These are phyloP conservation scores for Hypoxylon cercidicola DNA, from an alignment of 495 filamentous ascomycete genomes.

Conservation along the genomic window DNA sequence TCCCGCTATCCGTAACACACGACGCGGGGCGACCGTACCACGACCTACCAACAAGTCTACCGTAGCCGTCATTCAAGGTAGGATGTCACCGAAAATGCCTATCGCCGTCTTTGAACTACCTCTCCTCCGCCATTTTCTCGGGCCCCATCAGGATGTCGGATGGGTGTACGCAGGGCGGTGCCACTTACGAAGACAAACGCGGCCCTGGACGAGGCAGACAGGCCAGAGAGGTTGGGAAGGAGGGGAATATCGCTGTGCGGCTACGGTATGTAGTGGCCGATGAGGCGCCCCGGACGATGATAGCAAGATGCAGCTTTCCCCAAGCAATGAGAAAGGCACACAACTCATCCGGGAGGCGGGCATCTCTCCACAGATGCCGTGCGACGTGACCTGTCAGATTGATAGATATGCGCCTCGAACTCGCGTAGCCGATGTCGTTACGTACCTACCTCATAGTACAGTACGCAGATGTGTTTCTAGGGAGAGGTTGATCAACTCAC, in stretches of 20 bases:
- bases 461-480: background rate
- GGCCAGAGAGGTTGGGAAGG: background rate
- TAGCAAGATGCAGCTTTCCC: slow-evolving; percentile 25
- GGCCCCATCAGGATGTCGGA: no score
- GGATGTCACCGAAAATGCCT: slow-evolving; percentile 2
- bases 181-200: background rate
- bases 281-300: slow-evolving; percentile 34
- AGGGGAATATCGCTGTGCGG: background rate
- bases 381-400: slow-evolving; percentile 49
- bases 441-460: background rate
- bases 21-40: slow-evolving; percentile 13
- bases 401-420: slow-evolving; percentile 43
- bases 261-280: slow-evolving; percentile 13
- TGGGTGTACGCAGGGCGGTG: slow-evolving; percentile 9
- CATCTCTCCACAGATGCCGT: slow-evolving; percentile 43
- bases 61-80: slow-evolving; percentile 9
- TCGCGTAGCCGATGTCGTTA: slow-evolving; percentile 36
- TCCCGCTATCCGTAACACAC: slow-evolving; percentile 22
- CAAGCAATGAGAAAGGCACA: slow-evolving; percentile 13
- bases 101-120: background rate
- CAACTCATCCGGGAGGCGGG: slow-evolving; percentile 37
- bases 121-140: background rate
- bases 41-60: slow-evolving; percentile 9
- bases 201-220: background rate
- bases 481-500: background rate